A percentile compares a stretch with the other conserved stretches of the same genome.
Conservation (phyloP, 352 stramenopile genomes). For the Phytophthora parvispora region DNA sequence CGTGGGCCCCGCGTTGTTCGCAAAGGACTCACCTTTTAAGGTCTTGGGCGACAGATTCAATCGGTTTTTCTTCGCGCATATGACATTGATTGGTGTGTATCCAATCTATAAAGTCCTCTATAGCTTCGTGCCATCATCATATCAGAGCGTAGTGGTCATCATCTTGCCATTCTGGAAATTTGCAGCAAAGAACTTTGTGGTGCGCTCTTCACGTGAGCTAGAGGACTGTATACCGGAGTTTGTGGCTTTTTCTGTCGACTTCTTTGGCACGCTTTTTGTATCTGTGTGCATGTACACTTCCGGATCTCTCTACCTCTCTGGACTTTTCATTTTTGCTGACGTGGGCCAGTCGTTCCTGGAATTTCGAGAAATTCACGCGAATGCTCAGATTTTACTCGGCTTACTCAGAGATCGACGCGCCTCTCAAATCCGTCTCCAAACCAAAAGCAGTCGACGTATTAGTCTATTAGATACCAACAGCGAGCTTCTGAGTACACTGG, state of each 20-base stretch:
- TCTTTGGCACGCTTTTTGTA: constrained; percentile 18
- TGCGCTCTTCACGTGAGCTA: not conserved
- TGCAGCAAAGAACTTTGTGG: not conserved
- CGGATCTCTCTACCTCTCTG: not conserved
- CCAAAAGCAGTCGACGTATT: not conserved
- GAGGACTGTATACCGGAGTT: constrained; percentile 1
- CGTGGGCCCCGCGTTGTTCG: constrained; percentile 8
- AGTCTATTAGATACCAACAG: not conserved
- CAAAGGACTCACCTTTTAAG: constrained; percentile 4
- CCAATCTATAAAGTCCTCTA: constrained; percentile 11
- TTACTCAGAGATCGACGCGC: not conserved
- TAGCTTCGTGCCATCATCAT: not conserved
- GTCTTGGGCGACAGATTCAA: not conserved
- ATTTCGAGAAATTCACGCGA: constrained; percentile 7
- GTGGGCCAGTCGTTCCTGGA: constrained; percentile 9
- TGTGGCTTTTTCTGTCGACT: constrained; percentile 10
- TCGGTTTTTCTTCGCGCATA: constrained; percentile 4
- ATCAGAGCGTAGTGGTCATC: not conserved
- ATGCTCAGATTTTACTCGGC: constrained; percentile 3
- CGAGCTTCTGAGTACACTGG: not conserved
- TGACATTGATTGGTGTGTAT: not conserved
- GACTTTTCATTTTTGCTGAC: constrained; percentile 6
- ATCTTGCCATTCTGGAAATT: constrained; percentile 6
- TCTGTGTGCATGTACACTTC: constrained; percentile 24
- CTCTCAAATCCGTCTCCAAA: not conserved